Evolutionary conservation across 2,329 filamentous ascomycete genomes (phyloP), one percentile per base, ranked within the genome.

Genomic region (Chalara sp.): DNA sequence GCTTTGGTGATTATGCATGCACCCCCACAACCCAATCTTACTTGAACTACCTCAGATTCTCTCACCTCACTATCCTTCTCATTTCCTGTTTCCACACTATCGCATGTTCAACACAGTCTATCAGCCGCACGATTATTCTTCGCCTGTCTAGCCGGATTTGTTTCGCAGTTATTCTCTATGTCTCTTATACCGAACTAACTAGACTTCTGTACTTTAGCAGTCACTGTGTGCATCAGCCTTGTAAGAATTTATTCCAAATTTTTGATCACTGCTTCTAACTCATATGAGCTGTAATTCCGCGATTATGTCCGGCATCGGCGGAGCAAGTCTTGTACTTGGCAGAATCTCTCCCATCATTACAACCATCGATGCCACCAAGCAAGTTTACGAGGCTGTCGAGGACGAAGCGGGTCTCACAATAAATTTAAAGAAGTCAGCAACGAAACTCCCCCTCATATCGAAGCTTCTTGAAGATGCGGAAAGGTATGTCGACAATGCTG

Each of bases 241-340:
- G 35, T 39, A n/a, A 39, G 35, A 39, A 39, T 10, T 10, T n/a
- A 2, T 39, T 39, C n/a, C 8, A 3, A 39, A 39, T 39, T 39
- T 39, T 2, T n/a, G n/a, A n/a, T 39, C 8, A 10, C 8, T 39
- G 8, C n/a, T 39, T 39, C 35, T 39, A 10, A 39, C 35, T 39
- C n/a, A 39, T 39, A 39, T 39, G 10, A 39, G 35, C 35, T 39
- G 10, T 10, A 39, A 39, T 39, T 10, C 8, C 8, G 10, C 35
- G 50, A 53, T 32, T 21, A 55, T 57, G 50, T 55, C 55, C 0
- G 53, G 55, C 32, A 33, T 45, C 29, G 55, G 40, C 6, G 54
- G 53, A 48, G 55, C 53, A 49, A 44, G 53, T 43, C 53, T 57
- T 53, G 53, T 52, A 31, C 33, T 57, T 30, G 53, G 51, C 30